Evolutionary conservation across 176 grass and related monocot species (phyloP).

Genomic region (Cenchrus purpureus): DNA sequence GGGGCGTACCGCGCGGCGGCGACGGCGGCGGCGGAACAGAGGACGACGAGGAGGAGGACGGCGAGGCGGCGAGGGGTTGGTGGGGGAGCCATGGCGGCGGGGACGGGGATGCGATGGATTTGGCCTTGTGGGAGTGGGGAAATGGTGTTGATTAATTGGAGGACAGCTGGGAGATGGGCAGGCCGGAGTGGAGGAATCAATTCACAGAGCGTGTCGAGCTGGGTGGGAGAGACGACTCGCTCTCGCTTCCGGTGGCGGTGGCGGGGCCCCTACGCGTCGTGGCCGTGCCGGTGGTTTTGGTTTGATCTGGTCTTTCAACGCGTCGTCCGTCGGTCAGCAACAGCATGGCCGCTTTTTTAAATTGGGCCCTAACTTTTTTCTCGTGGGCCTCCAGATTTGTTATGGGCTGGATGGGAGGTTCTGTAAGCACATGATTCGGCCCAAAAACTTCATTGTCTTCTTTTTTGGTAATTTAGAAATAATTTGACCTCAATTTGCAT

Average conservation of each 20-base stretch:
- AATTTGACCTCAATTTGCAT: no score
- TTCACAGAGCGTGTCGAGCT: conserved; percentile 30
- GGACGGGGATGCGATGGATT: conserved; percentile 16
- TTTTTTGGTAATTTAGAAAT: no score
- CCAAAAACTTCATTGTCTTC: neutral
- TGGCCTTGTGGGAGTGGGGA: neutral
- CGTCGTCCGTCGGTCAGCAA: neutral
- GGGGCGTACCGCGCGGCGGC: conserved; percentile 59
- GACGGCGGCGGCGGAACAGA: conserved; percentile 31
- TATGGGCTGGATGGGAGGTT: neutral
- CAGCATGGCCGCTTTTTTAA: neutral
- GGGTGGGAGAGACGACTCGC: neutral
- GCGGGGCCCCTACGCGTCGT: conserved; percentile 42
- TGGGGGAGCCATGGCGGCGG: conserved; percentile 56
- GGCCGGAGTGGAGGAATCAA: conserved; percentile 22
- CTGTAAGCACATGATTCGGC: neutral
- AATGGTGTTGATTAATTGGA: conserved; percentile 22
- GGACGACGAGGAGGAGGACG: conserved; percentile 38
- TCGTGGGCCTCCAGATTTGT: neutral
- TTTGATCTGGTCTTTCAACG: conserved; percentile 1
- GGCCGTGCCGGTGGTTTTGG: conserved; percentile 1
- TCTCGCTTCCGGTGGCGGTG: neutral
- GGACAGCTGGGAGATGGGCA: conserved; percentile 40
- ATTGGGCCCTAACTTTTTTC: neutral
- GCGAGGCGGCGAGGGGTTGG: conserved; percentile 23